These are phyloP conservation scores for Fusarium nanum DNA, from an alignment of 2,329 filamentous ascomycete genomes.

Conservation along the genomic window DNA sequence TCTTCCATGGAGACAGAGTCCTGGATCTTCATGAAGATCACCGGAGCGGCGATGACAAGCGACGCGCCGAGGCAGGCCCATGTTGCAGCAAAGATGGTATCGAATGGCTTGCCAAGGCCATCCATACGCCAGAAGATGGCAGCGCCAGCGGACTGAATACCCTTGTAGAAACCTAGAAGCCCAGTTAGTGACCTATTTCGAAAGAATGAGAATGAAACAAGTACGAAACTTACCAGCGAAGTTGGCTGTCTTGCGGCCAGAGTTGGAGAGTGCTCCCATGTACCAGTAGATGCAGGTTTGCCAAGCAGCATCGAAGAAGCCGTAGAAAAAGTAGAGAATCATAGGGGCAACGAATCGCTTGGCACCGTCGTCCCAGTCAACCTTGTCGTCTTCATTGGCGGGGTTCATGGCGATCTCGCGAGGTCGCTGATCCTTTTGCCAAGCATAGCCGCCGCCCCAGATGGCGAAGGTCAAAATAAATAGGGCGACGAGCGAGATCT, in stretches of 20 bases:
- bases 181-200: conserved; percentile 5
- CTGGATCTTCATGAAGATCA: conserved; percentile 81
- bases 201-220: neutral
- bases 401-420: conserved; percentile 56
- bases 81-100: conserved; percentile 74
- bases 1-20: conserved; percentile 81
- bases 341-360: conserved; percentile 69
- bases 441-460: conserved; percentile 72
- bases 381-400: conserved; percentile 42
- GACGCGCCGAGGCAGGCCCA: conserved; percentile 81
- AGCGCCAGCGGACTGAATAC: conserved; percentile 46
- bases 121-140: conserved; percentile 48
- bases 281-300: conserved; percentile 64
- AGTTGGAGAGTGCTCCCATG: conserved; percentile 93
- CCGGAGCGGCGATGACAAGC: conserved; percentile 79
- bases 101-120: conserved; percentile 61
- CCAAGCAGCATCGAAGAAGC: conserved; percentile 75
- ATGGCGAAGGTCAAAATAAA: conserved; percentile 63
- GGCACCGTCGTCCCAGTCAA: conserved; percentile 60
- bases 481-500: conserved; percentile 59
- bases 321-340: conserved; percentile 78
- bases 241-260: conserved; percentile 88
- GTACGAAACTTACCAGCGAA: conserved; percentile 60
- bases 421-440: conserved; percentile 67
- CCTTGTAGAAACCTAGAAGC: conserved; percentile 78